Percentiles rank a stretch among this genome's conserved stretches.
phyloP scores from a whole-genome alignment of 2,329 filamentous ascomycete species.

The Dactylellina cionopaga region DNA sequence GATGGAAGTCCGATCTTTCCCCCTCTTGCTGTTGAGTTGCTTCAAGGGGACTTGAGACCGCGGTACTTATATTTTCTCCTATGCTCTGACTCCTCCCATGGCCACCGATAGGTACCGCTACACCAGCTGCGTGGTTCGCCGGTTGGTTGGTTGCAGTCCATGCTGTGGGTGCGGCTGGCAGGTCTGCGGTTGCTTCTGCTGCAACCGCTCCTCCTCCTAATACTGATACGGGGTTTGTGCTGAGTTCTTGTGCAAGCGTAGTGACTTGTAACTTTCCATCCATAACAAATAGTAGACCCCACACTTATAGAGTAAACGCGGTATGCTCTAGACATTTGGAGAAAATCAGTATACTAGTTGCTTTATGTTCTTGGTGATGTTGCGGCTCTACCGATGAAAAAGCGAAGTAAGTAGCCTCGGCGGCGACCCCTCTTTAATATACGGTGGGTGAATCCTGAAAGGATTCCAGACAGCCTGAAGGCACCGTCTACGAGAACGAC shows the following conservation, averaged over 20 bases:
- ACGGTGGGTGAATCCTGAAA: too few relatives aligned
- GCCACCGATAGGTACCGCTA: slow-evolving; percentile 5
- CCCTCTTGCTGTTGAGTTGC: slow-evolving; percentile 20
- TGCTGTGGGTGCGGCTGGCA: slow-evolving; percentile 1
- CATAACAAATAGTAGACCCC: slow-evolving; percentile 38
- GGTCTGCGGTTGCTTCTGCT: slow-evolving; percentile 5
- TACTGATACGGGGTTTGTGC: slow-evolving; percentile 12
- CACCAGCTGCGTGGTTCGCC: slow-evolving; percentile 5
- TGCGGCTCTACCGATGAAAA: too few relatives aligned
- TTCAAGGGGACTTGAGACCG: slow-evolving; percentile 6
- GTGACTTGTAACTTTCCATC: slow-evolving; percentile 37
- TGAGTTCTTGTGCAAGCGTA: slow-evolving; percentile 26
- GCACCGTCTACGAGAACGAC: too few relatives aligned
- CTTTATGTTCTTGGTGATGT: too few relatives aligned
- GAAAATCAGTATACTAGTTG: neutral
- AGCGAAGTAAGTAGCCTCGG: too few relatives aligned
- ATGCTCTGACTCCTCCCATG: slow-evolving; percentile 33
- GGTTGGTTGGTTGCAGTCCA: slow-evolving; percentile 44
- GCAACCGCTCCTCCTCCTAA: slow-evolving; percentile 2
- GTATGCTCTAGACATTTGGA: slow-evolving; percentile 27
- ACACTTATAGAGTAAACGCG: neutral
- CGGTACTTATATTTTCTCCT: slow-evolving; percentile 4
- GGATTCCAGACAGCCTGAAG: too few relatives aligned
- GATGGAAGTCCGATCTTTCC: slow-evolving; percentile 22
- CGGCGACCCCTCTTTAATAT: too few relatives aligned